Conservation (phyloP, 108 stramenopile genomes). For the Seminavis robusta region DNA sequence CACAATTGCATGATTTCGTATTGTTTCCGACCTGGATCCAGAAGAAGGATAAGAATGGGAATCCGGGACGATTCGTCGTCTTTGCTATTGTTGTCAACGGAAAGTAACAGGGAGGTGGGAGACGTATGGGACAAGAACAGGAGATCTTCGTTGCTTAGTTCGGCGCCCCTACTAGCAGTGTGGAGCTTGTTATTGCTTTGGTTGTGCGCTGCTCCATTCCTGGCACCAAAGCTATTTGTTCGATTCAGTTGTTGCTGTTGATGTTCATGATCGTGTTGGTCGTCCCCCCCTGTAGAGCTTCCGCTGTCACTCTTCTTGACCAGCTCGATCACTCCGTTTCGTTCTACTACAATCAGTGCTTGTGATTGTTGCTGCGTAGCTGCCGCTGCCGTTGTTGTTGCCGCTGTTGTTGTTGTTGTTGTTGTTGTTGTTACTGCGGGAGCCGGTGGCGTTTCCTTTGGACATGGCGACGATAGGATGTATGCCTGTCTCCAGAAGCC, state of each 20-base stretch:
- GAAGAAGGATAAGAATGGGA: slow-evolving; percentile 35
- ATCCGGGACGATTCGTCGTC: too few relatives aligned
- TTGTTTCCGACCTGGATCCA: slow-evolving; percentile 28
- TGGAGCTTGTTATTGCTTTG: too few relatives aligned
- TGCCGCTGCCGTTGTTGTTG: neutral
- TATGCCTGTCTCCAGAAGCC: slow-evolving; percentile 38
- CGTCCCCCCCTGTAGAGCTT: neutral
- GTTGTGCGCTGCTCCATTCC: too few relatives aligned
- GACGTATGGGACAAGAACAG: too few relatives aligned
- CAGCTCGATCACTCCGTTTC: neutral
- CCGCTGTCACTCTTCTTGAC: neutral
- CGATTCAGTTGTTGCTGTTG: too few relatives aligned
- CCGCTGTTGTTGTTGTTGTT: slow-evolving; percentile 2
- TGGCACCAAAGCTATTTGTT: too few relatives aligned
- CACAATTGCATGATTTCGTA: slow-evolving; percentile 51
- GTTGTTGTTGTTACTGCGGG: neutral
- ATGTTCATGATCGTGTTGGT: too few relatives aligned
- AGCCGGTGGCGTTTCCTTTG: slow-evolving; percentile 14
- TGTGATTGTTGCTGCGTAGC: neutral
- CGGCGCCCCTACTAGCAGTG: too few relatives aligned
- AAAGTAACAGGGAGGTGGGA: too few relatives aligned
- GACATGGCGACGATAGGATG: slow-evolving; percentile 10
- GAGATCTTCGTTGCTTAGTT: too few relatives aligned
- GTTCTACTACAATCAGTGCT: neutral
- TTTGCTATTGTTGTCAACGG: too few relatives aligned